Percentiles rank a stretch among this genome's conserved stretches.
Evolutionary conservation across 495 filamentous ascomycete genomes (phyloP).

Genomic region (Penicillium riverlandense): DNA sequence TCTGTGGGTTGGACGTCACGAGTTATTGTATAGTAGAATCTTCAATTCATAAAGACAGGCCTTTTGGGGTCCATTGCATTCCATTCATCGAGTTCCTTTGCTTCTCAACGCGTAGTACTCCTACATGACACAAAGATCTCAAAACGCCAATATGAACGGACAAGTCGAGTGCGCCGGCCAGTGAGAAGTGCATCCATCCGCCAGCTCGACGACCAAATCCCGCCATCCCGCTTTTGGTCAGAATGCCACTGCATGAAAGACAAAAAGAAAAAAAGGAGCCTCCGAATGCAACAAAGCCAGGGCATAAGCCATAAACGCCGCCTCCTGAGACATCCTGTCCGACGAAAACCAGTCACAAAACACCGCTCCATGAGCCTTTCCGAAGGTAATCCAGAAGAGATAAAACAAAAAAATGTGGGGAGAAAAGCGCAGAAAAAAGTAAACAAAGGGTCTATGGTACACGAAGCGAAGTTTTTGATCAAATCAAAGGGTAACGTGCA

Average conservation of each 20-base stretch:
- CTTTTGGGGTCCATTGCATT: constrained; percentile 4
- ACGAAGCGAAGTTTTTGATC: constrained; percentile 15
- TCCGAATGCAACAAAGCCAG: constrained; percentile 2
- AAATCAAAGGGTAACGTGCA: constrained; percentile 52
- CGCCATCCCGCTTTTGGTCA: constrained; percentile 5
- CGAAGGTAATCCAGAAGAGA: constrained; percentile 19
- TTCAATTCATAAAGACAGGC: constrained; percentile 62
- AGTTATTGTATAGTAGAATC: constrained; percentile 90
- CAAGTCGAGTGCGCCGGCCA: constrained; percentile 10
- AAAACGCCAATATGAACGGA: constrained; percentile 3
- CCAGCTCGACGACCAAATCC: too few relatives aligned
- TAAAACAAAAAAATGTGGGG: constrained; percentile 7
- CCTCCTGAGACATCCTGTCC: constrained; percentile 3
- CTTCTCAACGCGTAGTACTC: constrained; percentile 19
- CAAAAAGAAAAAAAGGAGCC: constrained; percentile 1
- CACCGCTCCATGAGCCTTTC: constrained; percentile 37
- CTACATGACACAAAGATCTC: constrained; percentile 27
- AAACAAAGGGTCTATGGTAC: constrained; percentile 30
- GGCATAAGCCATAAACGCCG: constrained; percentile 31
- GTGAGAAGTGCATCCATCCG: neutral
- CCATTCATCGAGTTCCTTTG: constrained; percentile 10
- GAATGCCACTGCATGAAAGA: constrained; percentile 12
- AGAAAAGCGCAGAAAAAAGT: constrained; percentile 9
- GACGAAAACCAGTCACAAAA: constrained; percentile 23
- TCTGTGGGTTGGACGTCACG: constrained; percentile 91